phyloP scores from a whole-genome alignment of 148 eudicot species.

The Bassia scoparia region DNA sequence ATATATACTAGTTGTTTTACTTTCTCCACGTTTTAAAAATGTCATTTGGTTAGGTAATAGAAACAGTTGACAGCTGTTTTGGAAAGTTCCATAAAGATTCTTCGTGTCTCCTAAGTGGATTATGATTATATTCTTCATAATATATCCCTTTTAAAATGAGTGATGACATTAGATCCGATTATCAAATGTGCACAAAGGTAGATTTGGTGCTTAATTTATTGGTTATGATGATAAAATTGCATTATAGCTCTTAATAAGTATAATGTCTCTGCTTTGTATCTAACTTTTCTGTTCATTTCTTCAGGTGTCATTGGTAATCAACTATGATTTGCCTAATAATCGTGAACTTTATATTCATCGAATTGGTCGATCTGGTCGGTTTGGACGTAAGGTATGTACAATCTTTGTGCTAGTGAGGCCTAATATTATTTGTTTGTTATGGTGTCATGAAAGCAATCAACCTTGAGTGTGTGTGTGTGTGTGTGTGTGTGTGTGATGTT shows the following conservation, averaged over 20 bases:
- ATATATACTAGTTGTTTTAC: too few relatives aligned
- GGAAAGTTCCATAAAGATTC: background rate
- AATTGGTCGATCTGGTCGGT: constrained; percentile 96
- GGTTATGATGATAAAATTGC: background rate
- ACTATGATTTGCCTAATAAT: constrained; percentile 90
- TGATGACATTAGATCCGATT: background rate
- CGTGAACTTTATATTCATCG: constrained; percentile 97
- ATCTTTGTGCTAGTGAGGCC: background rate
- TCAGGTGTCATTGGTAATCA: constrained; percentile 92
- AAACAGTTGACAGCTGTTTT: too few relatives aligned
- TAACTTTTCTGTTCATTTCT: background rate
- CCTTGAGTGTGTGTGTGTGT: background rate
- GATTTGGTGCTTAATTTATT: background rate
- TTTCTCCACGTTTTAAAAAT: background rate
- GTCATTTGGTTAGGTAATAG: too few relatives aligned
- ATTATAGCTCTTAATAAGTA: background rate
- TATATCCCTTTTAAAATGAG: background rate
- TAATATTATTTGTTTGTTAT: background rate
- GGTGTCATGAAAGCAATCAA: background rate
- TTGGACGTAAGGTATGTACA: constrained; percentile 73
- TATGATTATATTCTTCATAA: background rate
- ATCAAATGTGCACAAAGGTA: background rate
- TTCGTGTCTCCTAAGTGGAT: background rate
- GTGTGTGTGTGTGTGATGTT: background rate
- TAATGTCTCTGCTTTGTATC: background rate